These are phyloP conservation scores for Heliamphora exappendiculata DNA, from an alignment of 148 eudicot species.

Conservation along the genomic window DNA sequence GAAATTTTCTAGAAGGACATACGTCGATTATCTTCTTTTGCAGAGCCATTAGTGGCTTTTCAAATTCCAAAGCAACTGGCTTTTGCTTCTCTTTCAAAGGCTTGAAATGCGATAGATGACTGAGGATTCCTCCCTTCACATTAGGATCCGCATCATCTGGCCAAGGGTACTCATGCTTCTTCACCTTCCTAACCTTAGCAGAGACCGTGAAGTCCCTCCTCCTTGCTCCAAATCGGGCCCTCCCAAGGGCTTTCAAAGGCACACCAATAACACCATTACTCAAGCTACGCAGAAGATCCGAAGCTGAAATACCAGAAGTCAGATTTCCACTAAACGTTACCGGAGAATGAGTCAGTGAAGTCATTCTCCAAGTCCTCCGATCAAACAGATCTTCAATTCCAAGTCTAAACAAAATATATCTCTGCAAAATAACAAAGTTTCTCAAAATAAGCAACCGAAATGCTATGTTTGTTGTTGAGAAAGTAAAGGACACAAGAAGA, in stretches of 20 bases:
- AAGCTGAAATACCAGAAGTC: conserved; percentile 35
- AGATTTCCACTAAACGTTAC: conserved; percentile 19
- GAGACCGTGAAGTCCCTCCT: conserved; percentile 31
- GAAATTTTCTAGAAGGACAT: not conserved
- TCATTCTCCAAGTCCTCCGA: conserved; percentile 31
- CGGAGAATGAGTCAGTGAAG: conserved; percentile 35
- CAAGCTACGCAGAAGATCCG: conserved; percentile 62
- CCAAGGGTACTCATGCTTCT: conserved; percentile 92
- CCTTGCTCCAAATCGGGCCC: conserved; percentile 30
- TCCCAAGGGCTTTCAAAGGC: conserved; percentile 52
- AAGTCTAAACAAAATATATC: not conserved
- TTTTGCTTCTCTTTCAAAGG: conserved; percentile 73
- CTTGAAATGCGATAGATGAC: conserved; percentile 68
- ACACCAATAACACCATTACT: conserved; percentile 46
- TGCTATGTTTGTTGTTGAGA: not conserved
- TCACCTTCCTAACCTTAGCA: conserved; percentile 63
- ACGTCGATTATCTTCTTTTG: conserved; percentile 72
- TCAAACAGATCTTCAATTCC: conserved; percentile 11
- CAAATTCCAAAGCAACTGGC: conserved; percentile 73
- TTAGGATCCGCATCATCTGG: conserved; percentile 60
- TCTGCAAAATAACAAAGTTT: not conserved
- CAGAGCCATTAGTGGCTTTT: conserved; percentile 42
- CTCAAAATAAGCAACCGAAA: not conserved
- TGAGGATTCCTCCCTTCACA: conserved; percentile 67
- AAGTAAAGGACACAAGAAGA: not conserved